Percentiles rank a stretch among this genome's conserved stretches.
Conservation (phyloP, 148 eudicot genomes). For the Fagopyrum tataricum region DNA sequence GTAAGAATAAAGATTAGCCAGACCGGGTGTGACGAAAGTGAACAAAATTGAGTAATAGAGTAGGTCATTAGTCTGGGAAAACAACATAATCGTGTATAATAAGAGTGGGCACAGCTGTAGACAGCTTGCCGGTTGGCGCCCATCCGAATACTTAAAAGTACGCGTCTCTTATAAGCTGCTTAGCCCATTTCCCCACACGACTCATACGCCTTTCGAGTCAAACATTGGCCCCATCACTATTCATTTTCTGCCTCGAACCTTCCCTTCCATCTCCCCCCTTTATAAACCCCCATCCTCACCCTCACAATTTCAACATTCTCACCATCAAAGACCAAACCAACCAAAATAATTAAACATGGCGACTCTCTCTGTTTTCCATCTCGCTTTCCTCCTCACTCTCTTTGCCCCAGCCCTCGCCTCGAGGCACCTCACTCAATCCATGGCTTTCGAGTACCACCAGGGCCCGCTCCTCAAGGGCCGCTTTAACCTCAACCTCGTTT, state of each 20-base stretch:
- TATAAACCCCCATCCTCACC: background rate
- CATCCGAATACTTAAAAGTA: background rate
- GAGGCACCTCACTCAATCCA: background rate
- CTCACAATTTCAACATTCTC: background rate
- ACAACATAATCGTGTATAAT: too few species aligned
- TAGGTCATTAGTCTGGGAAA: too few species aligned
- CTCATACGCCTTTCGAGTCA: background rate
- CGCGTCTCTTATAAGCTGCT: too few species aligned
- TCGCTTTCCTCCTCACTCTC: background rate
- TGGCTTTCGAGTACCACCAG: constrained; percentile 13
- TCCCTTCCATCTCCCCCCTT: background rate
- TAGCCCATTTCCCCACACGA: background rate
- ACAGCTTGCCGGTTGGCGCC: background rate
- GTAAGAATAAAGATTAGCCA: too few species aligned
- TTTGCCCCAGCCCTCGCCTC: background rate
- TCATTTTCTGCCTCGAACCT: background rate
- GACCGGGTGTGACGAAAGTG: too few species aligned
- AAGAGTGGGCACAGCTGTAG: background rate
- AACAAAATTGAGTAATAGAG: too few species aligned
- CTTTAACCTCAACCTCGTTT: constrained; percentile 2
- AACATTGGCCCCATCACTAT: background rate
- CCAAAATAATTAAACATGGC: background rate
- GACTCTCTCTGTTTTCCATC: background rate
- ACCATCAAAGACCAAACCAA: background rate
- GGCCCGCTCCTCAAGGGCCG: constrained; percentile 12